phyloP scores from a whole-genome alignment of 139 green algal species.

The Pedinophyceae sp. region DNA sequence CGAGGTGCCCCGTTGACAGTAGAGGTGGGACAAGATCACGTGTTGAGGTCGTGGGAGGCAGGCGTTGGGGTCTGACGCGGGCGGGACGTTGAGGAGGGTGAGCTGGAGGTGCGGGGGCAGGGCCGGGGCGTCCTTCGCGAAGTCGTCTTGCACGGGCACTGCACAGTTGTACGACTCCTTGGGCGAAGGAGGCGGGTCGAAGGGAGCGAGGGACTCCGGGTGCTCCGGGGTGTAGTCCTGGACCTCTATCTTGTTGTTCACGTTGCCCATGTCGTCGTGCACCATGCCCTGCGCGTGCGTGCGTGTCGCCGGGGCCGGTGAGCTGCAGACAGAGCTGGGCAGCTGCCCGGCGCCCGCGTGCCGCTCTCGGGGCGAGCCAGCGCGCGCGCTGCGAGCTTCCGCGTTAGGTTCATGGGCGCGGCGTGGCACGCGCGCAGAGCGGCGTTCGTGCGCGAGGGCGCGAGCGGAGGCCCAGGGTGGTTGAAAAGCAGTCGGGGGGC shows the following conservation, averaged over 20 bases:
- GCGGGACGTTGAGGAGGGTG: conserved; percentile 89
- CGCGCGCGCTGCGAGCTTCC: no score
- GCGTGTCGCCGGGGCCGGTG: no score
- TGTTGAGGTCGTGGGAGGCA: conserved; percentile 87
- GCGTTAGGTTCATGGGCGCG: no score
- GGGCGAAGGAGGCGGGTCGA: conserved; percentile 83
- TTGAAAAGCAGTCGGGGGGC: no score
- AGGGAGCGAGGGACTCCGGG: conserved; percentile 71
- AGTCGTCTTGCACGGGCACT: conserved; percentile 66
- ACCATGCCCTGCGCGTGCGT: no score
- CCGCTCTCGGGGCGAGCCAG: no score
- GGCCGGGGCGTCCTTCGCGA: conserved; percentile 83
- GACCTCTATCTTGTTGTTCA: conserved; percentile 98
- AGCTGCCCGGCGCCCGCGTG: no score
- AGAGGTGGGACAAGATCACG: conserved; percentile 95
- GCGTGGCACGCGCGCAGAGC: no score
- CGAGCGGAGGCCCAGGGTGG: no score
- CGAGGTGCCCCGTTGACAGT: conserved; percentile 36
- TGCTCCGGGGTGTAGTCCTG: conserved; percentile 93
- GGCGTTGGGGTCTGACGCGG: conserved; percentile 44
- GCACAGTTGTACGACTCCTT: conserved; percentile 4
- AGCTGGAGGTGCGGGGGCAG: conserved; percentile 91
- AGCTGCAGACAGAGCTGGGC: no score
- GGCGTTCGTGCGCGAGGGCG: no score
- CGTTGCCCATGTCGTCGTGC: conserved; percentile 91